Base-by-base conservation (phyloP, 2,329 filamentous ascomycete genomes). In the Elsinoe arachidis region DNA sequence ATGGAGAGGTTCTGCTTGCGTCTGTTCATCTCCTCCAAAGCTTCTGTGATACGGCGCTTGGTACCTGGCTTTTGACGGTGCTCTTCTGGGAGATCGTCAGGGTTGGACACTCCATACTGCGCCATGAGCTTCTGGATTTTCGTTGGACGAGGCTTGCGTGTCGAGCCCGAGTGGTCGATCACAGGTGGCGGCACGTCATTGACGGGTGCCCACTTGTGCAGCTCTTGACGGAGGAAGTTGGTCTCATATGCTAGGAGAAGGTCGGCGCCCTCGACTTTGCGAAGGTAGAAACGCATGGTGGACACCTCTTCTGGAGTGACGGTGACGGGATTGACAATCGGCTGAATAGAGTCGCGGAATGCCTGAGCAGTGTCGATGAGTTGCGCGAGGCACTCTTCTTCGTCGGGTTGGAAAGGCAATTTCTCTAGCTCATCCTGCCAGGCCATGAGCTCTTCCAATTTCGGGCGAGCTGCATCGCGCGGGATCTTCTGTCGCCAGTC, bases 401-500 rank as follows among this genome's bases (percentile, higher is more conserved):
- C 93, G 61, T 97, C 93, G 0, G 93, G 92, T 66, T 96, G 93
- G 75, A 99, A 99, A 0, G 93, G 93, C 2, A 96, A 77, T 38
- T 70, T 74, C 1, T 81, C 75, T 52, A 97, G 86, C 70, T 97
- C 92, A 7, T 91, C 87, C 59, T 90, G 85, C 83, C 95, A 93
- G 1, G 80, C 75, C 59, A 88, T 79, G 14, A 99, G 77, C 64
- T 97, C 91, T 70, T 99, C 93, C 0, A 99, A 78, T 72, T 96
- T 97, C 0, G 93, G 93, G 26, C 93, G 86, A 19, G 93, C 90
- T 21, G 93, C 93, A 76, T 99, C 93, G 46, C 93, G 88, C 23
- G 93, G 93, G 55, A 99, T 97, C 74, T 92, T 95, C 68, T 96
- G 88, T 15, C 93, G 86, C 84, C 91, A 96, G 70, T 99, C 93